Percentiles rank a stretch among this genome's conserved stretches.
Evolutionary conservation across 2,329 filamentous ascomycete genomes (phyloP).

Genomic region (Calonectria crousiana): DNA sequence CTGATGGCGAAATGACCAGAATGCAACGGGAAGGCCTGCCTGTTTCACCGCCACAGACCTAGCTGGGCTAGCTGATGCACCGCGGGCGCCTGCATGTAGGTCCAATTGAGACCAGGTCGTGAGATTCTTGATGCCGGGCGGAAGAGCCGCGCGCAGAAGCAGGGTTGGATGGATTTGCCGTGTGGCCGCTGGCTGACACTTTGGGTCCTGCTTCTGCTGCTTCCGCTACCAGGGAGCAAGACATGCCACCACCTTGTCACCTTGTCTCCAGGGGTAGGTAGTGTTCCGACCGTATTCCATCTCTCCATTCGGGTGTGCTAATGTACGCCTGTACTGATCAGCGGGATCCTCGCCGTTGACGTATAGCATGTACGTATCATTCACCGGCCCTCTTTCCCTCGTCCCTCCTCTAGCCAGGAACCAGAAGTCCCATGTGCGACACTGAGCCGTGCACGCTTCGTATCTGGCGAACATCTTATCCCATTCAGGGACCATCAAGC

Average conservation of each 20-base stretch:
- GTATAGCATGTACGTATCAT: conserved; percentile 4
- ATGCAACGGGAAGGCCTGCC: conserved; percentile 8
- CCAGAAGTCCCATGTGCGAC: neutral
- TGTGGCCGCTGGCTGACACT: neutral
- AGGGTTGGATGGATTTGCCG: conserved; percentile 4
- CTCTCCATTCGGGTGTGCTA: neutral
- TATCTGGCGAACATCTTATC: conserved; percentile 16
- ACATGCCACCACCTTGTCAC: conserved; percentile 1
- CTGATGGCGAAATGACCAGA: conserved; percentile 2
- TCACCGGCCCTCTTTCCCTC: neutral
- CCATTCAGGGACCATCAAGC: neutral
- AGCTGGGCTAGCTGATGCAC: conserved; percentile 15
- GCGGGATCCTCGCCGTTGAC: conserved; percentile 23
- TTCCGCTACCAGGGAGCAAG: neutral
- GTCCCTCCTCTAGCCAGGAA: conserved; percentile 15
- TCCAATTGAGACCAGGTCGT: conserved; percentile 33
- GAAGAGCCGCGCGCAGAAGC: conserved; percentile 2
- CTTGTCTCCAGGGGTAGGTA: neutral
- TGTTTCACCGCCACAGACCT: conserved; percentile 29
- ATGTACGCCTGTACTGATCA: conserved; percentile 10
- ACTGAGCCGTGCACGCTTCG: conserved; percentile 11
- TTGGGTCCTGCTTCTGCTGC: neutral
- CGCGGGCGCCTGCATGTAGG: conserved; percentile 38
- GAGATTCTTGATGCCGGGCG: conserved; percentile 24
- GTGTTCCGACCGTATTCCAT: neutral